phyloP scores from a whole-genome alignment of 2,329 filamentous ascomycete genomes.

The Trichoderma asperellum region DNA sequence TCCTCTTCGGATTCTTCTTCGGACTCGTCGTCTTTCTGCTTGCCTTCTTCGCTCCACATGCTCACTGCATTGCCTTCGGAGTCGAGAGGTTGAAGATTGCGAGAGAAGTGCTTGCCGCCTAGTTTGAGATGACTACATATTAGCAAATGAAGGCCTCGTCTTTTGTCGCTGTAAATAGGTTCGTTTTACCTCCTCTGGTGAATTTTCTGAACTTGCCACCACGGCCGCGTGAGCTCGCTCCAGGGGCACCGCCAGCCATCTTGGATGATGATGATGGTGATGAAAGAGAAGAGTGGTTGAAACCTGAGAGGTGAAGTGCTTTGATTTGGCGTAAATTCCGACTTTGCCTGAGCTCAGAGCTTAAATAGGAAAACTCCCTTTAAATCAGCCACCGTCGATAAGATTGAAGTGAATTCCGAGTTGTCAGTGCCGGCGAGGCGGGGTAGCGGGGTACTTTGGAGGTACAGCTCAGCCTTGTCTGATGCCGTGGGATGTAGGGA shows the following conservation, averaged over 20 bases:
- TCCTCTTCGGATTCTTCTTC: constrained; percentile 51
- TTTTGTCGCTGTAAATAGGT: background rate
- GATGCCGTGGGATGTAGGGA: background rate
- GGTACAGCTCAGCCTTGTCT: constrained; percentile 18
- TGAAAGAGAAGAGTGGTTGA: background rate
- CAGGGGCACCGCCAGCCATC: constrained; percentile 54
- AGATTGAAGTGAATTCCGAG: constrained; percentile 18
- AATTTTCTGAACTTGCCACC: constrained; percentile 95
- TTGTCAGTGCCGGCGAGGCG: constrained; percentile 36
- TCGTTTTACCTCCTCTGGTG: constrained; percentile 75
- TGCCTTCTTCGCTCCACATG: constrained; percentile 75
- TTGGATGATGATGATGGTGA: constrained; percentile 32
- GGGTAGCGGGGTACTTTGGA: constrained; percentile 45
- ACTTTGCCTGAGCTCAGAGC: background rate
- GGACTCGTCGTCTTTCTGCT: constrained; percentile 54
- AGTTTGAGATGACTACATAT: background rate
- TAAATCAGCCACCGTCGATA: background rate
- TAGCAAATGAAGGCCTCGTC: background rate
- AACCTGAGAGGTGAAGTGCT: background rate
- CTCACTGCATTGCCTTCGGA: constrained; percentile 85
- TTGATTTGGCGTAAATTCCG: background rate
- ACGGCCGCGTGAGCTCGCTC: constrained; percentile 69
- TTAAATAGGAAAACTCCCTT: constrained; percentile 4
- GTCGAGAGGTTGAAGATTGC: constrained; percentile 85
- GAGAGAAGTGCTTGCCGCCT: constrained; percentile 96